Percentiles rank a stretch among this genome's conserved stretches.
Conservation (phyloP, 345 rosid genomes). For the Dimocarpus longan region DNA sequence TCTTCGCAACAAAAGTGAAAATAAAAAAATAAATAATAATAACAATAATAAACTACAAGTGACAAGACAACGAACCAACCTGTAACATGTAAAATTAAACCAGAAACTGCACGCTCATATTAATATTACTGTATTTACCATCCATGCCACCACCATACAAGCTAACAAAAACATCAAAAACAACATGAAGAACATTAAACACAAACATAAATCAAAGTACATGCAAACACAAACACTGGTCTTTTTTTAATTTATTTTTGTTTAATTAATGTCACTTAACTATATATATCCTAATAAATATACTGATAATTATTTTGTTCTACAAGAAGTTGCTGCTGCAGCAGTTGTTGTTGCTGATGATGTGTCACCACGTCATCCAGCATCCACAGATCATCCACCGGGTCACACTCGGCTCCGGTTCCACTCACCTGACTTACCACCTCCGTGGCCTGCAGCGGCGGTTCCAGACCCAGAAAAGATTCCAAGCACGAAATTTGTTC, state of each 20-base stretch:
- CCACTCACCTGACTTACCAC: conserved; percentile 2
- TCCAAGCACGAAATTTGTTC: conserved; percentile 63
- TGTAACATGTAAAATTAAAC: no score
- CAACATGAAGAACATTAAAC: conserved; percentile 8
- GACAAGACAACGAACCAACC: no score
- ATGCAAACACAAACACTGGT: not conserved
- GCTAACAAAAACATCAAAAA: not conserved
- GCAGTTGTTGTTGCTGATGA: conserved; percentile 27
- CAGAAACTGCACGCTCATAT: no score
- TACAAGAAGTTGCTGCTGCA: no score
- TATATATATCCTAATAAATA: conserved; percentile 14
- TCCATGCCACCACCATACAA: not conserved
- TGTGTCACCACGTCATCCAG: conserved; percentile 58
- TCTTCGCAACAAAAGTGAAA: no score
- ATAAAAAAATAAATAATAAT: no score
- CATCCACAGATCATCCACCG: conserved; percentile 62
- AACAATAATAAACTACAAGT: no score
- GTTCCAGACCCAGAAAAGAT: conserved; percentile 60
- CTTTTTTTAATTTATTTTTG: not conserved
- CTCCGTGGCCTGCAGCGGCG: not conserved
- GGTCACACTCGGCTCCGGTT: conserved; percentile 23
- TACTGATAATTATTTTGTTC: not conserved
- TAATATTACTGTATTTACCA: not conserved
- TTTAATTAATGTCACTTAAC: no score
- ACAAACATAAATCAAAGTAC: not conserved